Conservation (phyloP, 2,329 filamentous ascomycete species). For the Elsinoe necatrix region DNA sequence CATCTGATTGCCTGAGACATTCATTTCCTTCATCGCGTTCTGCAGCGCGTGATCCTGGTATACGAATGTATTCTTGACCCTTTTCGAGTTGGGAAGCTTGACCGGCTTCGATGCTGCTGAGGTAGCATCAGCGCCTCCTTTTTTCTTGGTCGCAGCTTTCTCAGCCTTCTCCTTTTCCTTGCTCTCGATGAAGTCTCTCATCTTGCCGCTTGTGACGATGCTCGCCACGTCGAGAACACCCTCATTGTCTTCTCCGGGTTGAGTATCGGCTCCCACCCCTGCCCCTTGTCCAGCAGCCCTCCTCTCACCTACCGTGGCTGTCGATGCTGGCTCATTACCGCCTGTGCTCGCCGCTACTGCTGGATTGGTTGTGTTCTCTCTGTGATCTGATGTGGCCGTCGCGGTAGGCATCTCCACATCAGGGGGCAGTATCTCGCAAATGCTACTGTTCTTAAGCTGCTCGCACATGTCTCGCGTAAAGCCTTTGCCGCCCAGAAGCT, state of each 20-base stretch:
- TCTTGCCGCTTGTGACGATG: slow-evolving; percentile 73
- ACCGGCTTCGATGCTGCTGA: slow-evolving; percentile 50
- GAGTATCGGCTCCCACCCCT: slow-evolving; percentile 45
- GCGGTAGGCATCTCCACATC: slow-evolving; percentile 47
- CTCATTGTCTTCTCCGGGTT: slow-evolving; percentile 51
- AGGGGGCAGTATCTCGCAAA: slow-evolving; percentile 52
- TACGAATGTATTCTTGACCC: slow-evolving; percentile 60
- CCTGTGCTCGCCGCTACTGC: slow-evolving; percentile 50
- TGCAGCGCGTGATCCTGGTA: slow-evolving; percentile 59
- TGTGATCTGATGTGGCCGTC: neutral
- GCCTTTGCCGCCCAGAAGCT: slow-evolving; percentile 53
- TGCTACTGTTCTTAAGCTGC: slow-evolving; percentile 54
- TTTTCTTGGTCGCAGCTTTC: slow-evolving; percentile 50
- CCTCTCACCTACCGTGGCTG: slow-evolving; percentile 39
- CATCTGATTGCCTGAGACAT: slow-evolving; percentile 38
- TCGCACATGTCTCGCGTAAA: slow-evolving; percentile 57
- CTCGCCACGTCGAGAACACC: slow-evolving; percentile 77
- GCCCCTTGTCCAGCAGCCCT: slow-evolving; percentile 48
- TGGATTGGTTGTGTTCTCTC: slow-evolving; percentile 36
- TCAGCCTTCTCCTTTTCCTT: slow-evolving; percentile 71
- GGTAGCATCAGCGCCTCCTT: slow-evolving; percentile 44
- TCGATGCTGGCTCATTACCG: slow-evolving; percentile 32
- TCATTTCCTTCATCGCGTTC: slow-evolving; percentile 45
- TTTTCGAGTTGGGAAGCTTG: slow-evolving; percentile 63
- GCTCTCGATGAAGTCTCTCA: slow-evolving; percentile 65